A percentile compares a stretch with the other conserved stretches of the same genome.
These are phyloP conservation scores for Lasiodiplodia theobromae DNA, from an alignment of 2,329 filamentous ascomycete species.

Conservation along the genomic window DNA sequence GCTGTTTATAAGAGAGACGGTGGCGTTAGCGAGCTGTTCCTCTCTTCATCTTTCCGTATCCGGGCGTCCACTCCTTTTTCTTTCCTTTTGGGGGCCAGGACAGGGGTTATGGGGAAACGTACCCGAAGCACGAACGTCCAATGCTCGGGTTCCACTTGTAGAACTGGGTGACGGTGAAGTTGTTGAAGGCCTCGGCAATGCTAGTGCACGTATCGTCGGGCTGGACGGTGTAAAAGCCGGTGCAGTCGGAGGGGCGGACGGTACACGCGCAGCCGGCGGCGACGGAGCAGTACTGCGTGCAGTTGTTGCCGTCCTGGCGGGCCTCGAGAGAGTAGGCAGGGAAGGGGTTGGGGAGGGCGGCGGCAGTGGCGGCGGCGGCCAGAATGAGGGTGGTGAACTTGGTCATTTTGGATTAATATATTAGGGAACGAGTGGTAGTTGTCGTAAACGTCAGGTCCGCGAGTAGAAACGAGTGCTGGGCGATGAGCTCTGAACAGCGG, in stretches of 20 bases:
- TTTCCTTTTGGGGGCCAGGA: background rate
- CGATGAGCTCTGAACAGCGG: background rate
- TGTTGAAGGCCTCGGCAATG: conserved; percentile 41
- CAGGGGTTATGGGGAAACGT: background rate
- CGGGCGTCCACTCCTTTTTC: background rate
- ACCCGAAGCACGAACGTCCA: conserved; percentile 9
- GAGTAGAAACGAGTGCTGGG: conserved; percentile 1
- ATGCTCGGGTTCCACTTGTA: conserved; percentile 45
- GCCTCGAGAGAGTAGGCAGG: conserved; percentile 6
- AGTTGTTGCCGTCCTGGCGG: conserved; percentile 17
- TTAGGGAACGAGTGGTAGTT: background rate
- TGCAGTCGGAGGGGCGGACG: conserved; percentile 37
- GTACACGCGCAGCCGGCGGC: conserved; percentile 37
- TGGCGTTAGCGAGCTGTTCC: conserved; percentile 33
- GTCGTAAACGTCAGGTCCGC: background rate
- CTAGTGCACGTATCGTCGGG: conserved; percentile 41
- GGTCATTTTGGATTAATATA: conserved; percentile 10
- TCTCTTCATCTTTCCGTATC: background rate
- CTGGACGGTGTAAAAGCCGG: conserved; percentile 39
- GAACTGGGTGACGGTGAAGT: conserved; percentile 45
- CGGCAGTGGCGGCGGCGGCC: conserved; percentile 1
- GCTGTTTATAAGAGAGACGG: conserved; percentile 23
- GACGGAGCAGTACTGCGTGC: conserved; percentile 36
- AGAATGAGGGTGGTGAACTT: conserved; percentile 13
- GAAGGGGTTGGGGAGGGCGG: conserved; percentile 17